Evolutionary conservation across 2,329 filamentous ascomycete species (phyloP).

Genomic region (Zasmidium citrigriseum): DNA sequence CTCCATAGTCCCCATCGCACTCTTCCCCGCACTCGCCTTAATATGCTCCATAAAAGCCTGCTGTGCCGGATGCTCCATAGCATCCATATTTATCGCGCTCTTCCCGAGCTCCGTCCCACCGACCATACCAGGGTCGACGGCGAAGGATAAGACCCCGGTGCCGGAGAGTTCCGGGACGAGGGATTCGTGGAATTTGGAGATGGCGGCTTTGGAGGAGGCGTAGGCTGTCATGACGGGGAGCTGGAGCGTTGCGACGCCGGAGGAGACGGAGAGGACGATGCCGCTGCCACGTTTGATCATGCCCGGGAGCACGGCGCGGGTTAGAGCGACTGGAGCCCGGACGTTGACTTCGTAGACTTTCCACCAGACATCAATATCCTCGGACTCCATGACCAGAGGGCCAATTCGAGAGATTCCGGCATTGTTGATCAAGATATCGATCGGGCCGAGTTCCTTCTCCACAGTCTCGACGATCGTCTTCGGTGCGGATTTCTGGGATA

Average conservation of each 20-base stretch:
- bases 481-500: conserved; percentile 6
- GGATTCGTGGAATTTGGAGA: conserved; percentile 28
- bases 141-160: conserved; percentile 21
- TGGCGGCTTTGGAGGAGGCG: conserved; percentile 26
- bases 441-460: conserved; percentile 11
- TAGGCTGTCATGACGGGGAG: conserved; percentile 28
- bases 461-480: conserved; percentile 11
- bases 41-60: conserved; percentile 2
- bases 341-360: conserved; percentile 29
- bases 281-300: conserved; percentile 24
- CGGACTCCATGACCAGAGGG: conserved; percentile 11
- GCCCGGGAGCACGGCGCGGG: conserved; percentile 25
- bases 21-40: not conserved
- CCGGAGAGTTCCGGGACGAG: conserved; percentile 21
- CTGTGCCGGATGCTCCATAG: conserved; percentile 3
- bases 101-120: conserved; percentile 19
- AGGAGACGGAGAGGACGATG: conserved; percentile 19
- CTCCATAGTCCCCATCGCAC: not conserved
- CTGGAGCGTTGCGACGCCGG: conserved; percentile 14
- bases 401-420: conserved; percentile 19
- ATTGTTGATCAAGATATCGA: conserved; percentile 14
- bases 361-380: conserved; percentile 27
- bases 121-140: conserved; percentile 24
- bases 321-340: conserved; percentile 22
- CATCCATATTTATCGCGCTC: conserved; percentile 18